These are phyloP conservation scores for Cicer bijugum DNA, from an alignment of 306 rosid species.

Conservation along the genomic window DNA sequence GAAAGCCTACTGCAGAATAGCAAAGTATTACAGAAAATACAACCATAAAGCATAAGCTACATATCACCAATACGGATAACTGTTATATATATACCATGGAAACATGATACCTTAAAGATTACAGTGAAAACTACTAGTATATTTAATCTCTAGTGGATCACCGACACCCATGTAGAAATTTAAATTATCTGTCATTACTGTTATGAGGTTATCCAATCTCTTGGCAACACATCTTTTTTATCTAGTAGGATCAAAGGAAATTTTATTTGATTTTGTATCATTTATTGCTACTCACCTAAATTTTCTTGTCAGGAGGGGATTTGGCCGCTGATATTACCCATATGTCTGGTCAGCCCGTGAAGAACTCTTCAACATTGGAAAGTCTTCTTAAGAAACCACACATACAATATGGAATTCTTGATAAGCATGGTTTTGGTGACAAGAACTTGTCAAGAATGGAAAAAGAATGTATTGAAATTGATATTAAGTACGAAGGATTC, in stretches of 20 bases:
- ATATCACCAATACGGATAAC: background rate
- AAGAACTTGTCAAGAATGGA: slow-evolving; percentile 67
- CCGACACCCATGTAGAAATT: slow-evolving; percentile 8
- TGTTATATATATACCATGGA: background rate
- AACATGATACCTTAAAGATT: background rate
- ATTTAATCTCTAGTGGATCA: slow-evolving; percentile 21
- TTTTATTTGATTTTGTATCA: slow-evolving; percentile 8
- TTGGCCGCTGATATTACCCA: slow-evolving; percentile 69
- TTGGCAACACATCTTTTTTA: background rate
- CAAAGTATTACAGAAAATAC: background rate
- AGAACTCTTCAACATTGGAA: slow-evolving; percentile 80
- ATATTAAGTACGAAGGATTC: slow-evolving; percentile 96
- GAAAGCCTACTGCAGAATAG: background rate
- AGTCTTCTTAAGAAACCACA: slow-evolving; percentile 98
- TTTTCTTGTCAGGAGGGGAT: slow-evolving; percentile 70
- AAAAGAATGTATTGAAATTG: slow-evolving; percentile 89
- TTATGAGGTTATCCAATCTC: slow-evolving; percentile 9
- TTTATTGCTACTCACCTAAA: slow-evolving; percentile 16
- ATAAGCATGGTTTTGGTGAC: slow-evolving; percentile 85
- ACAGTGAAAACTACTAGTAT: slow-evolving; percentile 22
- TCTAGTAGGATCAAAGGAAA: background rate
- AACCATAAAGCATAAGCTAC: background rate
- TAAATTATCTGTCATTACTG: slow-evolving; percentile 18
- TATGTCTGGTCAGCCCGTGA: slow-evolving; percentile 86
- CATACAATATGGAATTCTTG: slow-evolving; percentile 71